A percentile compares a stretch with the other conserved stretches of the same genome.
Evolutionary conservation across 495 filamentous ascomycete genomes (phyloP).

Genomic region (Aspergillus carlsbadensis): DNA sequence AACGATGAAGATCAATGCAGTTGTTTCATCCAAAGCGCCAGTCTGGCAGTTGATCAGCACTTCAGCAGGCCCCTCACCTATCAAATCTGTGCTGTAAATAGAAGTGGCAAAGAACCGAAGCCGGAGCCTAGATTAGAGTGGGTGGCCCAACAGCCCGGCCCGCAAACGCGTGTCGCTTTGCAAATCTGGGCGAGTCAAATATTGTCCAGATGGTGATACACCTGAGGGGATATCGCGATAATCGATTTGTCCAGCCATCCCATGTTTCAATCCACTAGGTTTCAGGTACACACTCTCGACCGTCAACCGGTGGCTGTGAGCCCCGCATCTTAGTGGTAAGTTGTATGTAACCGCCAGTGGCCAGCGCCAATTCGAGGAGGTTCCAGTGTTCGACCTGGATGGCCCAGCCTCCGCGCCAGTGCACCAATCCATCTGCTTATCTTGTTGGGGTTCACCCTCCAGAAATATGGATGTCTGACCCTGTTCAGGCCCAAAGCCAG

Average conservation of each 20-base stretch:
- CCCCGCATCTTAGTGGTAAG: constrained; percentile 10
- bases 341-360: background rate
- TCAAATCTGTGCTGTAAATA: constrained; percentile 19
- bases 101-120: constrained; percentile 16
- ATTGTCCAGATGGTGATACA: background rate
- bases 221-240: background rate
- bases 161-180: constrained; percentile 29
- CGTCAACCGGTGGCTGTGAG: constrained; percentile 15
- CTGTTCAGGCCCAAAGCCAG: background rate
- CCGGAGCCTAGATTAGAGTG: background rate
- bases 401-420: constrained; percentile 5
- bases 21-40: background rate
- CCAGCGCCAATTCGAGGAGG: background rate
- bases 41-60: background rate
- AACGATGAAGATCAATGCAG: constrained; percentile 2
- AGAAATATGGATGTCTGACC: background rate
- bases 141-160: constrained; percentile 18
- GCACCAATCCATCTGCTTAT: background rate
- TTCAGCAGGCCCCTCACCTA: background rate
- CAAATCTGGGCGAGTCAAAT: constrained; percentile 8
- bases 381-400: constrained; percentile 2
- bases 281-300: constrained; percentile 21
- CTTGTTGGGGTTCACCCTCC: constrained; percentile 1
- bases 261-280: constrained; percentile 15
- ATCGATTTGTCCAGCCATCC: constrained; percentile 7